Evolutionary conservation across 495 filamentous ascomycete species (phyloP).

Genomic region (Aspergillus mulundensis): DNA sequence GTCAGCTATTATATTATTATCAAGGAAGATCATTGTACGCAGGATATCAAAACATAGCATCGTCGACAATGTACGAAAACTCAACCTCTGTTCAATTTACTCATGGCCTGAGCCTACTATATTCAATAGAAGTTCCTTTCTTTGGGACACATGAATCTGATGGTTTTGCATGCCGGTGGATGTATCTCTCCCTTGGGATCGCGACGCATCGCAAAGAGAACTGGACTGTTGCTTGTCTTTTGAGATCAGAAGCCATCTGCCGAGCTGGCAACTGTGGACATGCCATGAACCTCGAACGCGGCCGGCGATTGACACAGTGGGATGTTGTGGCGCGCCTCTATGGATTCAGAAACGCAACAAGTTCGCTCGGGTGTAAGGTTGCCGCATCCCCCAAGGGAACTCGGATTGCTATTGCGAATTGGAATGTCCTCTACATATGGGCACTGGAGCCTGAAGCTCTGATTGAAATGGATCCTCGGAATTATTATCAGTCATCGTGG

Average conservation of each 20-base stretch:
- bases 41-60: slow-evolving; percentile 25
- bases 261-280: slow-evolving; percentile 30
- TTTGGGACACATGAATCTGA: slow-evolving; percentile 31
- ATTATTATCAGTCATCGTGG: slow-evolving; percentile 31
- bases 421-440: slow-evolving; percentile 47
- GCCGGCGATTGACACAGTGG: slow-evolving; percentile 36
- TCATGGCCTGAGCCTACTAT: slow-evolving; percentile 25
- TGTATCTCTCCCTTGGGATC: slow-evolving; percentile 40
- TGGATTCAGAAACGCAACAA: slow-evolving; percentile 33
- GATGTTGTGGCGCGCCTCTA: slow-evolving; percentile 37
- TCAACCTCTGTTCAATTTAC: slow-evolving; percentile 27
- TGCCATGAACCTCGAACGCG: slow-evolving; percentile 38
- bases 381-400: slow-evolving; percentile 37
- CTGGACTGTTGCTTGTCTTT: slow-evolving; percentile 40
- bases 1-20: slow-evolving; percentile 36
- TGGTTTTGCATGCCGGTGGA: slow-evolving; percentile 31
- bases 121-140: slow-evolving; percentile 42
- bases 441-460: slow-evolving; percentile 36
- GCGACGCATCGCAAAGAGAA: slow-evolving; percentile 36
- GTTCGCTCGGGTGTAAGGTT: slow-evolving; percentile 40
- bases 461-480: slow-evolving; percentile 22
- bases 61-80: slow-evolving; percentile 25
- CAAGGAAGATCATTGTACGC: slow-evolving; percentile 28
- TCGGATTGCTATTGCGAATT: slow-evolving; percentile 43
- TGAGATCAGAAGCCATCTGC: slow-evolving; percentile 31